Percentiles rank a stretch among this genome's conserved stretches.
These are phyloP conservation scores for Cyclocybe aegerita DNA, from an alignment of 768 basidiomycete genomes.

Conservation along the genomic window DNA sequence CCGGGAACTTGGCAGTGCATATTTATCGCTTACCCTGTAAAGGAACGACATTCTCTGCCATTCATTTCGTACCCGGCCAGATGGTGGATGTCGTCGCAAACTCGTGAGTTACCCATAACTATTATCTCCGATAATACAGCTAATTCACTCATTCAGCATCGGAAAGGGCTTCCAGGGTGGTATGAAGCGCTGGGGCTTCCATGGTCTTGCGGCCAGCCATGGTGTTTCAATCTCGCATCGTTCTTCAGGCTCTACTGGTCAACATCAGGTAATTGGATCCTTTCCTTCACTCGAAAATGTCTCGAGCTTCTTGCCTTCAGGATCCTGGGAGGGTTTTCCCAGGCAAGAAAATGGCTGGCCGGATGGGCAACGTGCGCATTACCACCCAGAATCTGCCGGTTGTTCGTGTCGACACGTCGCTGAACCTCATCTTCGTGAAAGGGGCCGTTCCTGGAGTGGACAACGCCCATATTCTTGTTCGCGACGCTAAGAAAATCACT, in stretches of 20 bases:
- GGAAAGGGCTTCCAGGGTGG: slow-evolving; percentile 97
- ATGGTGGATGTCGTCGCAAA: slow-evolving; percentile 89
- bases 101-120: slow-evolving; percentile 58
- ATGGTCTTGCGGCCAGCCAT: slow-evolving; percentile 89
- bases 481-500: slow-evolving; percentile 90
- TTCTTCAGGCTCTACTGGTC: slow-evolving; percentile 89
- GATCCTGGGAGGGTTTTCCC: slow-evolving; percentile 96
- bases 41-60: slow-evolving; percentile 89
- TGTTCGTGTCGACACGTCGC: slow-evolving; percentile 79
- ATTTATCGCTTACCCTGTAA: background rate
- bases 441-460: slow-evolving; percentile 92
- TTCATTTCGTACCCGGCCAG: slow-evolving; percentile 97
- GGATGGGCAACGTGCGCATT: slow-evolving; percentile 78
- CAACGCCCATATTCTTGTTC: slow-evolving; percentile 80
- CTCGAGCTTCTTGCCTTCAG: slow-evolving; percentile 37
- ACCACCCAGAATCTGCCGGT: slow-evolving; percentile 90
- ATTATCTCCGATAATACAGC: background rate
- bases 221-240: slow-evolving; percentile 96
- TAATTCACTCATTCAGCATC: slow-evolving; percentile 49
- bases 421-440: slow-evolving; percentile 88
- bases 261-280: slow-evolving; percentile 72
- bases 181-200: slow-evolving; percentile 96
- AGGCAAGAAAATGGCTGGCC: slow-evolving; percentile 98
- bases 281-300: slow-evolving; percentile 1
- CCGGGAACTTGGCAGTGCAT: background rate